These are phyloP conservation scores for Phoma sp. DNA, from an alignment of 2,329 filamentous ascomycete genomes.

Conservation along the genomic window DNA sequence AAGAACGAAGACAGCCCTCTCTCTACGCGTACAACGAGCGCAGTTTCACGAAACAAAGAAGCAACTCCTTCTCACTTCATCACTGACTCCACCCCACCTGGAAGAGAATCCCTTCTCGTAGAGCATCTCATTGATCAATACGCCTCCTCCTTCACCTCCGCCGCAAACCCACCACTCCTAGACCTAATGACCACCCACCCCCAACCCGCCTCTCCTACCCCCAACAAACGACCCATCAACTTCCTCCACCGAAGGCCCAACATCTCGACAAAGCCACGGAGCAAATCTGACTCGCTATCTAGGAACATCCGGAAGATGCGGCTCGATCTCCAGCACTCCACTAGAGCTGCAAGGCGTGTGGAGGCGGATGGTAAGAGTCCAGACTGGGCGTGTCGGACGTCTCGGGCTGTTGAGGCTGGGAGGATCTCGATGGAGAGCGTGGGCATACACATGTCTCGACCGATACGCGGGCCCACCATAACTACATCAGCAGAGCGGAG, in stretches of 20 bases:
- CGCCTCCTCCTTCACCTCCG: background rate
- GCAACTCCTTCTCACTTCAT: background rate
- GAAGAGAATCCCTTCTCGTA: background rate
- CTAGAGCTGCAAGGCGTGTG: background rate
- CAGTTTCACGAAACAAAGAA: background rate
- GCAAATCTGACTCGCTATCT: background rate
- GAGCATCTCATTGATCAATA: background rate
- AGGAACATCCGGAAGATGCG: background rate
- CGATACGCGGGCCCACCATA: background rate
- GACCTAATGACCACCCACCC: background rate
- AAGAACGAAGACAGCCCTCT: background rate
- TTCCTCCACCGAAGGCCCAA: background rate
- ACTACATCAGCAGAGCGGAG: background rate
- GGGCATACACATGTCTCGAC: background rate
- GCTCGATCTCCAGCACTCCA: background rate
- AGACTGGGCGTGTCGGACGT: constrained; percentile 9
- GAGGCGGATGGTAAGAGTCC: background rate
- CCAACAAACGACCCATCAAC: background rate
- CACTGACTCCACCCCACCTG: background rate
- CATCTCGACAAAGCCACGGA: background rate
- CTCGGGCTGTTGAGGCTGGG: constrained; percentile 2
- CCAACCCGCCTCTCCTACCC: background rate
- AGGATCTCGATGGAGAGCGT: background rate
- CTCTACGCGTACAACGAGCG: background rate
- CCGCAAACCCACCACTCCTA: background rate